Percentiles rank a stretch among this genome's conserved stretches.
These are phyloP conservation scores for Skeletonema marinoi DNA, from an alignment of 108 stramenopile genomes.

Conservation along the genomic window DNA sequence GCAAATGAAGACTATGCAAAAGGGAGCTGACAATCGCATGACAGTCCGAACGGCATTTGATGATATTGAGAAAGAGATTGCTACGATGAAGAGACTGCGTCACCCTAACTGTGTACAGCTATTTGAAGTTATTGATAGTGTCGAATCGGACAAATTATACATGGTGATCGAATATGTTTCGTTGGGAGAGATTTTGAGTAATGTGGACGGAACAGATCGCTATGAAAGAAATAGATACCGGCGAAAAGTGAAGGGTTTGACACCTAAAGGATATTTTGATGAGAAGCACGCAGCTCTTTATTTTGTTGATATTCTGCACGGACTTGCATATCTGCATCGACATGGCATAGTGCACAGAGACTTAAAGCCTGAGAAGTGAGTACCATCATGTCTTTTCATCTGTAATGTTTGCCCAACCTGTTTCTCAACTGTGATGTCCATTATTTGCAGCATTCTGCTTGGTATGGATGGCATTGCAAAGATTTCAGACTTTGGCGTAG, in stretches of 20 bases:
- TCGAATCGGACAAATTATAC: constrained; percentile 77
- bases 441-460: constrained; percentile 23
- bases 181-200: constrained; percentile 87
- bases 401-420: not conserved
- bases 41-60: constrained; percentile 76
- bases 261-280: constrained; percentile 72
- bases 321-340: constrained; percentile 87
- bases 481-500: constrained; percentile 89
- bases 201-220: constrained; percentile 68
- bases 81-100: constrained; percentile 83
- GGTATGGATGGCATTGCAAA: constrained; percentile 75
- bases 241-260: constrained; percentile 43
- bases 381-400: not conserved
- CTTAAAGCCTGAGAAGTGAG: constrained; percentile 75
- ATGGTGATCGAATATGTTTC: constrained; percentile 92
- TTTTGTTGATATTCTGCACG: constrained; percentile 88
- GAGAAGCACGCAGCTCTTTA: constrained; percentile 77
- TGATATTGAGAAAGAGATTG: constrained; percentile 87
- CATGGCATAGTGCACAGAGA: constrained; percentile 87
- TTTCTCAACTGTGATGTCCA: not conserved
- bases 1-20: constrained; percentile 73
- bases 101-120: constrained; percentile 87
- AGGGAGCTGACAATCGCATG: constrained; percentile 39
- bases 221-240: constrained; percentile 41
- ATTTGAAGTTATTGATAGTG: constrained; percentile 86